Percentiles rank a stretch among this genome's conserved stretches.
Conservation (phyloP, 768 basidiomycete genomes). For the Mycena belliarum region DNA sequence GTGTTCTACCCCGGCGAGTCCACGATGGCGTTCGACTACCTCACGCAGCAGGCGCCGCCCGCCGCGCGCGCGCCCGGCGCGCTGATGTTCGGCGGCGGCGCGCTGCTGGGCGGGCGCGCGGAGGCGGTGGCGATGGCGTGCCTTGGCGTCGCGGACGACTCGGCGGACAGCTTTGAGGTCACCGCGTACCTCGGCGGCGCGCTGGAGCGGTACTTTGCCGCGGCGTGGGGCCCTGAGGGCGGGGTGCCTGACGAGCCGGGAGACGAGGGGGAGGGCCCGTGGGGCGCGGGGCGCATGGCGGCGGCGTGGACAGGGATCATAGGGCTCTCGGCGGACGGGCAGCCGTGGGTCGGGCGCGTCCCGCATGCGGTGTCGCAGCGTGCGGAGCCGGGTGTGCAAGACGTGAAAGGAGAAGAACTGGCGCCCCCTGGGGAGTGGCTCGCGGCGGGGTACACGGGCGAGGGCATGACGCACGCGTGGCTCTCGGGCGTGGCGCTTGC, state of each 20-base stretch:
- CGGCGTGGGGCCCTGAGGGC: slow-evolving; percentile 39
- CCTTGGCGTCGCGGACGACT: slow-evolving; percentile 36
- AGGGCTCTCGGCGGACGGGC: slow-evolving; percentile 58
- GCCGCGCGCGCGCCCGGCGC: slow-evolving; percentile 36
- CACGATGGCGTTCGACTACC: slow-evolving; percentile 59
- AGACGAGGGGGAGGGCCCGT: slow-evolving; percentile 8
- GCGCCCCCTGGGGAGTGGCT: slow-evolving; percentile 67
- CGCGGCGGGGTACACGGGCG: slow-evolving; percentile 68
- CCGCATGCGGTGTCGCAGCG: slow-evolving; percentile 51
- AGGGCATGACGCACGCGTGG: slow-evolving; percentile 77
- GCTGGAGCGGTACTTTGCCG: slow-evolving; percentile 55
- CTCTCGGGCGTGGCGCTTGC: slow-evolving; percentile 60
- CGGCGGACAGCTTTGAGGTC: slow-evolving; percentile 30
- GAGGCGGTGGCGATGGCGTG: slow-evolving; percentile 28
- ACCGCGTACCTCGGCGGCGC: slow-evolving; percentile 48
- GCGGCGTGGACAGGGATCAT: slow-evolving; percentile 66
- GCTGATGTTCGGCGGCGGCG: slow-evolving; percentile 69
- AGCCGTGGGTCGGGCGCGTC: slow-evolving; percentile 73
- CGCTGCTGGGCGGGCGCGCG: slow-evolving; percentile 31
- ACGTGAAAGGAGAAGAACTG: neutral
- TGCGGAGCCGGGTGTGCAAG: slow-evolving; percentile 15
- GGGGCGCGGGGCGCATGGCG: slow-evolving; percentile 50
- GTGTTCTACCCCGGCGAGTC: slow-evolving; percentile 52
- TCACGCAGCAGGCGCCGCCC: slow-evolving; percentile 52
- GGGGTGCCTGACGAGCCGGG: neutral